Evolutionary conservation across 2,329 filamentous ascomycete species (phyloP).

Genomic region (Bipolaris sorokiniana): DNA sequence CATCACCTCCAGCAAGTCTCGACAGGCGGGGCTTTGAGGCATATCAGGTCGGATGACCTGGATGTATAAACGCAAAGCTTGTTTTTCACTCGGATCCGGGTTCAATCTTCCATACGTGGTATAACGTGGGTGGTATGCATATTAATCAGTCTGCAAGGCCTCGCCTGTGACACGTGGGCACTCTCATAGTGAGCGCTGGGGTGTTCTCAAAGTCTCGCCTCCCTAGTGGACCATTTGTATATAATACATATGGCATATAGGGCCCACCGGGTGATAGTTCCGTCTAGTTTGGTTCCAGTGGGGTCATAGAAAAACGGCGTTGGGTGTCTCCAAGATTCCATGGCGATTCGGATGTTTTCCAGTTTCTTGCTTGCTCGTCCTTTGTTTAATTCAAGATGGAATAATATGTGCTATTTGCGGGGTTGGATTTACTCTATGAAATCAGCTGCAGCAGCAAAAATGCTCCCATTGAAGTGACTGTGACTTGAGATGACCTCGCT

Average conservation of each 20-base stretch:
- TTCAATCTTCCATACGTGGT: slow-evolving; percentile 3
- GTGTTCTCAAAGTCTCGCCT: background rate
- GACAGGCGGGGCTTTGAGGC: background rate
- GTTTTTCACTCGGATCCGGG: slow-evolving; percentile 11
- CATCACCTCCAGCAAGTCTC: background rate
- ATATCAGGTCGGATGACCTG: slow-evolving; percentile 13
- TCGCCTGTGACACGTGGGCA: slow-evolving; percentile 5
- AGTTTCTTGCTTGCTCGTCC: no score
- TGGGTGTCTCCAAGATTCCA: background rate
- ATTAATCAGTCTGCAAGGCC: slow-evolving; percentile 7
- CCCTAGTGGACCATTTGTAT: slow-evolving; percentile 1
- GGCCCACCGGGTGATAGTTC: slow-evolving; percentile 12
- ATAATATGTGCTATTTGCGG: background rate
- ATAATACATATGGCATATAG: slow-evolving; percentile 10
- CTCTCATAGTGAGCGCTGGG: background rate
- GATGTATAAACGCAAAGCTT: slow-evolving; percentile 16
- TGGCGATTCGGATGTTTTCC: background rate
- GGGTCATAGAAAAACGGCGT: background rate
- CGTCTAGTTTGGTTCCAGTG: background rate
- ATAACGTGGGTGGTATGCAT: slow-evolving; percentile 8
- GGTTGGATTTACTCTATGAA: background rate
- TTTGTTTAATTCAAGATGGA: no score
- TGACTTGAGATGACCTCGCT: background rate
- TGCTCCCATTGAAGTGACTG: background rate
- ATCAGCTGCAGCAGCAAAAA: background rate